These are phyloP conservation scores for Aspergillus novoparasiticus DNA, from an alignment of 2,329 filamentous ascomycete genomes.

Conservation along the genomic window DNA sequence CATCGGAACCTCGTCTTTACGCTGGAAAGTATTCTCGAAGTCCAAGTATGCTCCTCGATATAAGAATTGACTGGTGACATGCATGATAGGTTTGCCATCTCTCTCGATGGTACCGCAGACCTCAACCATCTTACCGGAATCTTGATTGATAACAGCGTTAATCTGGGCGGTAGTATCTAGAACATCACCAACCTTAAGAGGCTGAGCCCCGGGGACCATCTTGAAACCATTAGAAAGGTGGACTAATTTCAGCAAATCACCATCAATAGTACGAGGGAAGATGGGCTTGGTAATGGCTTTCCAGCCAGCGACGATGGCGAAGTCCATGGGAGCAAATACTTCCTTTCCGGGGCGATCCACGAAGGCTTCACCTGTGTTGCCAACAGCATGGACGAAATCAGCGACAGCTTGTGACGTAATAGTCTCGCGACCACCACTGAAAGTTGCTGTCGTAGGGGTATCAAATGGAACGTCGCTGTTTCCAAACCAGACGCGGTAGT, in stretches of 20 bases:
- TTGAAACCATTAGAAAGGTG: conserved; percentile 97
- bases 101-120: conserved; percentile 96
- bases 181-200: conserved; percentile 91
- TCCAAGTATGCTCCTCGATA: conserved; percentile 93
- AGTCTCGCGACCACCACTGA: conserved; percentile 83
- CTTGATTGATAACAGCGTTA: conserved; percentile 97
- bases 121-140: conserved; percentile 99
- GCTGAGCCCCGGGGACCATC: conserved; percentile 94
- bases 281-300: conserved; percentile 99
- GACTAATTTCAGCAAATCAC: conserved; percentile 92
- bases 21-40: conserved; percentile 97
- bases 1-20: conserved; percentile 93
- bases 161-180: conserved; percentile 92
- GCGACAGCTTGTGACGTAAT: conserved; percentile 94
- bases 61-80: conserved; percentile 96
- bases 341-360: conserved; percentile 93
- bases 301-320: conserved; percentile 96
- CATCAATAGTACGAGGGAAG: conserved; percentile 94
- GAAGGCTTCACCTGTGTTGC: conserved; percentile 96
- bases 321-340: conserved; percentile 97
- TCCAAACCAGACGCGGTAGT: conserved; percentile 97
- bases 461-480: conserved; percentile 82
- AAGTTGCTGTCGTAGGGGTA: conserved; percentile 79
- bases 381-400: conserved; percentile 98
- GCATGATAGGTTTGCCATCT: conserved; percentile 85